These are phyloP conservation scores for Anisogramma anomala DNA, from an alignment of 2,329 filamentous ascomycete genomes.

Conservation along the genomic window DNA sequence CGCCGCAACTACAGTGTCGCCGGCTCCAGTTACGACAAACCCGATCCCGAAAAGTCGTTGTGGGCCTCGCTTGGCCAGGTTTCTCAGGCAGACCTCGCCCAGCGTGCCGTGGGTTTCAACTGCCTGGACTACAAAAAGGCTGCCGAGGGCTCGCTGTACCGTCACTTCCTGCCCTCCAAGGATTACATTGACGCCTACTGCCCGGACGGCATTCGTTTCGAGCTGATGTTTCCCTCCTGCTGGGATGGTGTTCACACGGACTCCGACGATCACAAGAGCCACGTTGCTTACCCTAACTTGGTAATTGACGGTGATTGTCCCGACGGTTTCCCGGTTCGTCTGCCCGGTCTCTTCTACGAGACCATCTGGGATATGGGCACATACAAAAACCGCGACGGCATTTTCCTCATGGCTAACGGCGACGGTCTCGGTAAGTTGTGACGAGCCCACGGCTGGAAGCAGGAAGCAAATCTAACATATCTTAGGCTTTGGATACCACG, in stretches of 20 bases:
- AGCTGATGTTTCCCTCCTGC: slow-evolving; percentile 82
- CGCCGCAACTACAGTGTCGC: slow-evolving; percentile 60
- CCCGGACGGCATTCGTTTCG: slow-evolving; percentile 66
- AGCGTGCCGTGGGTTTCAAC: slow-evolving; percentile 89
- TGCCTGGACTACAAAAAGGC: slow-evolving; percentile 67
- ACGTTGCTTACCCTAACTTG: slow-evolving; percentile 68
- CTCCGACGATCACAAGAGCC: slow-evolving; percentile 43
- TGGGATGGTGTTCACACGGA: slow-evolving; percentile 63
- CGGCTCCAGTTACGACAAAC: slow-evolving; percentile 53
- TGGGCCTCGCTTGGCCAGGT: slow-evolving; percentile 57
- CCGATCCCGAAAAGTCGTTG: slow-evolving; percentile 52
- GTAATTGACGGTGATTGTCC: slow-evolving; percentile 72
- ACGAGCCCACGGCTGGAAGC: not conserved
- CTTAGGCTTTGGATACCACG: slow-evolving; percentile 62
- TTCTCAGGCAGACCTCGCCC: slow-evolving; percentile 53
- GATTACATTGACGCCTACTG: slow-evolving; percentile 70
- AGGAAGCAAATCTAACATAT: slow-evolving; percentile 11
- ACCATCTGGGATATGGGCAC: slow-evolving; percentile 67
- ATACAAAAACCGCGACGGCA: slow-evolving; percentile 50
- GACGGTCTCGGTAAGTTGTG: slow-evolving; percentile 53
- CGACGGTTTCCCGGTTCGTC: slow-evolving; percentile 50
- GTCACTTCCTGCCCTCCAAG: slow-evolving; percentile 75
- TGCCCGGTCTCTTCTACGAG: slow-evolving; percentile 73
- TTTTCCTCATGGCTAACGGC: slow-evolving; percentile 68
- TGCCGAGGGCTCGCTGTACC: slow-evolving; percentile 64